phyloP scores from a whole-genome alignment of 1,139 yeast species.

The Lodderomyces elongisporus region DNA sequence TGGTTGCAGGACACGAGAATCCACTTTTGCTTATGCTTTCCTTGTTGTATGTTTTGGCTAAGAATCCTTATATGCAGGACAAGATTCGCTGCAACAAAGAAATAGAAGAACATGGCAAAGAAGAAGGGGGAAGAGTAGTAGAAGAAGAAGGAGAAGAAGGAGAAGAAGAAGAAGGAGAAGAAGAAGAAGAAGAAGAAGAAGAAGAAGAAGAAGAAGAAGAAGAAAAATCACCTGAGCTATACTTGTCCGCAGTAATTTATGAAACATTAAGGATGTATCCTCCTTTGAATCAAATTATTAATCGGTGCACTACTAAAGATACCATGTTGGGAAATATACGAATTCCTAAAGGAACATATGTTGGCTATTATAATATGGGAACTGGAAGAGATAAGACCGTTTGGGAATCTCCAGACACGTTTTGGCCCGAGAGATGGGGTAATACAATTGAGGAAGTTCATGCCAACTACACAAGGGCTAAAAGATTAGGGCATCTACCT shows the following conservation, averaged over 20 bases:
- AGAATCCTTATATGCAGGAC: slow-evolving; percentile 31
- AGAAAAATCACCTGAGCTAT: slow-evolving; percentile 12
- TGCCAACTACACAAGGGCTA: slow-evolving; percentile 36
- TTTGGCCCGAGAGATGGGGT: slow-evolving; percentile 60
- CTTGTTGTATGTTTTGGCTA: slow-evolving; percentile 43
- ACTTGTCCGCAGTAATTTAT: slow-evolving; percentile 31
- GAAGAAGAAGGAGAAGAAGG: no score
- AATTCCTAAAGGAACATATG: slow-evolving; percentile 51
- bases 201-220: no score
- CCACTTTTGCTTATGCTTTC: slow-evolving; percentile 53
- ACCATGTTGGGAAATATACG: slow-evolving; percentile 30
- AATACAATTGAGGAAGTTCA: slow-evolving; percentile 27
- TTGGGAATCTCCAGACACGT: slow-evolving; percentile 50
- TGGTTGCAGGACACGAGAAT: slow-evolving; percentile 63
- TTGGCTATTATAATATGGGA: slow-evolving; percentile 55
- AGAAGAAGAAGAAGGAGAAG: slow-evolving; percentile 4
- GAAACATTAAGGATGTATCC: slow-evolving; percentile 54
- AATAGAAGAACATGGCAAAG: slow-evolving; percentile 14
- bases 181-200: no score
- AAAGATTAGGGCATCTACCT: slow-evolving; percentile 42
- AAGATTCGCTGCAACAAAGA: slow-evolving; percentile 28
- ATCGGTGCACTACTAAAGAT: slow-evolving; percentile 39
- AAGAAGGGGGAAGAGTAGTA: no score
- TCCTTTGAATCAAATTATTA: slow-evolving; percentile 56
- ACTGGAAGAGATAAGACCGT: slow-evolving; percentile 45